A percentile compares a stretch with the other conserved stretches of the same genome.
Evolutionary conservation across 1,284 basidiomycete genomes (phyloP).

Genomic region (Trametes hirsuta): DNA sequence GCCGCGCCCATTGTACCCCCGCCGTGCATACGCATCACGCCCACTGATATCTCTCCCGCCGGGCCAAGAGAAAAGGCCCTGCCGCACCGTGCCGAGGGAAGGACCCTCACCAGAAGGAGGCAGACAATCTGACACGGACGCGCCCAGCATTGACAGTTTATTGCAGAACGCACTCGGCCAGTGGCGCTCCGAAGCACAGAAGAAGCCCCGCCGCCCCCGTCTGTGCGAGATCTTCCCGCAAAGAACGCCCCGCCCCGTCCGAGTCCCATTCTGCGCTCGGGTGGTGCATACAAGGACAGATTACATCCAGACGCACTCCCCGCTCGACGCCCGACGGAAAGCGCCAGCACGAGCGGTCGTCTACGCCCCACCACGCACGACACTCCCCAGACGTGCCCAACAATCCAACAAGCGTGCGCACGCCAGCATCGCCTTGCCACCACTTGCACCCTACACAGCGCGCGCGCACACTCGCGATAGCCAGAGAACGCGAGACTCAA

Average conservation of each 20-base stretch:
- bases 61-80: not conserved
- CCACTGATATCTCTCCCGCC: too few species aligned
- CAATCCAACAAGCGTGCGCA: too few species aligned
- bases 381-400: too few species aligned
- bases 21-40: too few species aligned
- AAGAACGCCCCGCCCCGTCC: too few species aligned
- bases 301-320: not conserved
- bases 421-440: too few species aligned
- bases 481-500: too few species aligned
- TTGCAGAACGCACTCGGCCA: constrained; percentile 1
- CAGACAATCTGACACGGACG: constrained; percentile 7
- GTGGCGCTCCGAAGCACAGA: too few species aligned
- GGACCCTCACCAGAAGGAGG: not conserved
- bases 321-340: not conserved
- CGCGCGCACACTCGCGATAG: not conserved
- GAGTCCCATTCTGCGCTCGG: too few species aligned
- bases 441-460: too few species aligned
- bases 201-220: not conserved
- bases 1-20: too few species aligned
- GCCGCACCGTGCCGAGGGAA: not conserved
- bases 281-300: constrained; percentile 2
- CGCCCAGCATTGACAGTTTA: constrained; percentile 10
- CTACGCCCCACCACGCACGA: not conserved
- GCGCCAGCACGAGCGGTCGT: not conserved
- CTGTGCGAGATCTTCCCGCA: not conserved